Percentiles rank a stretch among this genome's conserved stretches.
These are phyloP conservation scores for Fusarium agapanthi DNA, from an alignment of 2,329 filamentous ascomycete genomes.

Conservation along the genomic window DNA sequence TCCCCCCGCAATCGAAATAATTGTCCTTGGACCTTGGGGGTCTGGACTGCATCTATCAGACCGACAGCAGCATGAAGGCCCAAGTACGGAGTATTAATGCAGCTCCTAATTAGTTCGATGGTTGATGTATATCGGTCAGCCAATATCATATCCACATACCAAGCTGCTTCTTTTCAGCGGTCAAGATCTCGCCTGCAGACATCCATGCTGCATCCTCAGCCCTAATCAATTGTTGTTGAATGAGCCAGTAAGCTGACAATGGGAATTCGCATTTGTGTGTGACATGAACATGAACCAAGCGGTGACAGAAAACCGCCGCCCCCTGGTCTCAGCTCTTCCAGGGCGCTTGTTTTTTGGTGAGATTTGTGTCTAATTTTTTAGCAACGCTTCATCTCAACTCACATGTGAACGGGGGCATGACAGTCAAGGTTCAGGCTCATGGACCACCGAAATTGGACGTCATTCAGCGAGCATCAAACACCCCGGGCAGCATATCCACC, in stretches of 20 bases:
- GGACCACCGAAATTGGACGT: constrained; percentile 41
- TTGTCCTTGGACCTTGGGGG: constrained; percentile 2
- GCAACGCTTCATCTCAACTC: constrained; percentile 9
- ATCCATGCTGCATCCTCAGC: constrained; percentile 12
- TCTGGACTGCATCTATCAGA: constrained; percentile 15
- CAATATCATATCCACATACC: constrained; percentile 5
- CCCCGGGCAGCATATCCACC: constrained; percentile 33
- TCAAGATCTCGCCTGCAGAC: constrained; percentile 22
- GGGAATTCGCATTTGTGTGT: constrained; percentile 19
- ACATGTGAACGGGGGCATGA: constrained; percentile 20
- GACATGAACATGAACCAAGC: constrained; percentile 15
- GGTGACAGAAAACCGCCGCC: constrained; percentile 19
- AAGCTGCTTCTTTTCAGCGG: constrained; percentile 35
- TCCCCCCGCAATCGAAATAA: constrained; percentile 27
- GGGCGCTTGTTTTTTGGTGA: neutral
- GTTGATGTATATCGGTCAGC: constrained; percentile 7
- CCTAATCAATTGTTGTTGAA: constrained; percentile 27
- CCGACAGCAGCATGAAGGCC: constrained; percentile 17
- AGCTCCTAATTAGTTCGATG: constrained; percentile 1
- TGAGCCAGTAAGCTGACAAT: constrained; percentile 28
- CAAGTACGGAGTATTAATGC: constrained; percentile 13
- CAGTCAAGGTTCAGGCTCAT: constrained; percentile 33
- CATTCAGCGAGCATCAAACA: constrained; percentile 34
- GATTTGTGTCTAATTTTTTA: neutral
- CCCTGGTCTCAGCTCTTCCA: constrained; percentile 34